Percentiles rank a stretch among this genome's conserved stretches.
Evolutionary conservation across 164 flowering plant species (phyloP).

Genomic region (Annona cherimola): DNA sequence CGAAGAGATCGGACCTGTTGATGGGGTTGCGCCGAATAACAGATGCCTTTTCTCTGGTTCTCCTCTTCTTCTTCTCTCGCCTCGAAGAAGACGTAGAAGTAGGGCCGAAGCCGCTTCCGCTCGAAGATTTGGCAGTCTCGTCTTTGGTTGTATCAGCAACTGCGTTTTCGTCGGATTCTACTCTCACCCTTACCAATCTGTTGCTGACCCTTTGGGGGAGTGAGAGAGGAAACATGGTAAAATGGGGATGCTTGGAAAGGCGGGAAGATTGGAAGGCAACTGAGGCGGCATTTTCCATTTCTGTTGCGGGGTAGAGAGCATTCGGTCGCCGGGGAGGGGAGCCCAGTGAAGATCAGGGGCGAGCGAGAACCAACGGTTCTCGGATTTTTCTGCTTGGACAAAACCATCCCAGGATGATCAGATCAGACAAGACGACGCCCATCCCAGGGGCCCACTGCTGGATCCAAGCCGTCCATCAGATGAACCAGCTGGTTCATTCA

Average conservation of each 20-base stretch:
- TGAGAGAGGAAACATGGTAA: background rate
- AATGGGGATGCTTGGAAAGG: background rate
- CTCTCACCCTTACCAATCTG: background rate
- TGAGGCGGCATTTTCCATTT: background rate
- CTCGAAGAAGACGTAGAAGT: constrained; percentile 22
- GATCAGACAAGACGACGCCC: no score
- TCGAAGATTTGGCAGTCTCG: background rate
- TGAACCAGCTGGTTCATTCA: no score
- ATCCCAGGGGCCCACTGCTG: no score
- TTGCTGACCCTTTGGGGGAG: background rate
- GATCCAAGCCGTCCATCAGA: no score
- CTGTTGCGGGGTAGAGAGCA: background rate
- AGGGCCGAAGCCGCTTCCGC: constrained; percentile 57
- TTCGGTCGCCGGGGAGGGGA: background rate
- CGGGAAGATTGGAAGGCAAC: background rate
- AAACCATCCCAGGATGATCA: no score
- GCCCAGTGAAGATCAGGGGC: background rate
- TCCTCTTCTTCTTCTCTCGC: constrained; percentile 30
- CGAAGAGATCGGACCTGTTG: constrained; percentile 44
- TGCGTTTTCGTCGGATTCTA: background rate
- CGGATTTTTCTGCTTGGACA: no score
- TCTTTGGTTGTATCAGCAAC: background rate
- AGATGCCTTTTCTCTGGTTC: constrained; percentile 38
- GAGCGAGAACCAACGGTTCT: no score
- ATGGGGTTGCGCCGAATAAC: constrained; percentile 64